A percentile compares a stretch with the other conserved stretches of the same genome.
Evolutionary conservation across 148 eudicot genomes (phyloP).

Genomic region (Chenopodium album): DNA sequence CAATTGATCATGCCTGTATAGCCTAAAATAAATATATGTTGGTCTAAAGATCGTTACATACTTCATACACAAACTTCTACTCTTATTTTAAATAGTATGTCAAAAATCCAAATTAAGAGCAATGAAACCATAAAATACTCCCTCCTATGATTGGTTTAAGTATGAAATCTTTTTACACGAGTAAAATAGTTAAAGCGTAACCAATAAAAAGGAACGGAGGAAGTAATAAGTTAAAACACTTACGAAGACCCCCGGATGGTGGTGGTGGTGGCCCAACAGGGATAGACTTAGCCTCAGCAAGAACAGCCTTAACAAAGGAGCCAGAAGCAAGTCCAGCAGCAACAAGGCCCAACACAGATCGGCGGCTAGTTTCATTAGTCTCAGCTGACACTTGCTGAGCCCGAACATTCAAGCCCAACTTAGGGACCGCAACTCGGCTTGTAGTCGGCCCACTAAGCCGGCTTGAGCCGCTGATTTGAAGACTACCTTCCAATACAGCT

Average conservation of each 20-base stretch:
- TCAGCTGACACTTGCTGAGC: constrained; percentile 60
- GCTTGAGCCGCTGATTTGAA: constrained; percentile 53
- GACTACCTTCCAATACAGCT: constrained; percentile 71
- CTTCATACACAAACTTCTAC: too few species aligned
- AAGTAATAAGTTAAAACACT: constrained; percentile 21
- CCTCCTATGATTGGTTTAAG: too few species aligned
- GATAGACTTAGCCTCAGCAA: constrained; percentile 75
- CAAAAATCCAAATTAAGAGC: too few species aligned
- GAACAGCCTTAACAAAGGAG: constrained; percentile 60
- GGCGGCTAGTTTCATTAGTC: constrained; percentile 57
- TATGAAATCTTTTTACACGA: too few species aligned
- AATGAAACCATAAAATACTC: too few species aligned
- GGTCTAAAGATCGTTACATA: too few species aligned
- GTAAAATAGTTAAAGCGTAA: too few species aligned
- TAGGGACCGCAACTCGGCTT: constrained; percentile 37
- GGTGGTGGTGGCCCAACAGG: constrained; percentile 87
- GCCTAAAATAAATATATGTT: too few species aligned
- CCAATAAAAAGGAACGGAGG: too few species aligned
- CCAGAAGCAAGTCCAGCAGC: constrained; percentile 73
- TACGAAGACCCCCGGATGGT: constrained; percentile 95
- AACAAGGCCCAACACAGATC: constrained; percentile 73
- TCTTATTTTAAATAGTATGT: too few species aligned
- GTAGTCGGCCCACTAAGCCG: constrained; percentile 37
- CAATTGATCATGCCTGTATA: too few species aligned
- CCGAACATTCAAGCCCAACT: constrained; percentile 40